Percentiles rank a stretch among this genome's conserved stretches.
Evolutionary conservation across 768 basidiomycete species (phyloP).

Genomic region (Brasilioporus rufonigricans): DNA sequence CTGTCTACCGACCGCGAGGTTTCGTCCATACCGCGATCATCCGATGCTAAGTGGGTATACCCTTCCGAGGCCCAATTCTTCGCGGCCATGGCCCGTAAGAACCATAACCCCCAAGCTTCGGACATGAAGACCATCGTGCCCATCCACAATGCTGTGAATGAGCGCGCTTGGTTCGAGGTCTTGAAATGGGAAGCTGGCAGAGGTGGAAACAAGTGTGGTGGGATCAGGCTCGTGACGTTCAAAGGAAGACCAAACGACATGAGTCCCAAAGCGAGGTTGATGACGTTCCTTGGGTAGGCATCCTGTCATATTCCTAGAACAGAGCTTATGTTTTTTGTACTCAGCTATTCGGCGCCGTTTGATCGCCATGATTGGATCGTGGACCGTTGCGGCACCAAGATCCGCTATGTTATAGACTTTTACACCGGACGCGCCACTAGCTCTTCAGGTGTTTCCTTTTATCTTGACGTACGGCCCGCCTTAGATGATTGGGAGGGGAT

Average conservation of each 20-base stretch:
- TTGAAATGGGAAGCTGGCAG: conserved; percentile 78
- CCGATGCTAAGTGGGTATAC: conserved; percentile 88
- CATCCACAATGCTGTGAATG: conserved; percentile 99
- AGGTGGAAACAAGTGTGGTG: conserved; percentile 81
- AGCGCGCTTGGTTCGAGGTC: conserved; percentile 84
- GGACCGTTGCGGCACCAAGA: conserved; percentile 84
- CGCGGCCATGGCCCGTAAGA: conserved; percentile 93
- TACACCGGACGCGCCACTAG: conserved; percentile 74
- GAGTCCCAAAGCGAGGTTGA: conserved; percentile 79
- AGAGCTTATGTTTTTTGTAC: not conserved
- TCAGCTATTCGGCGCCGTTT: conserved; percentile 90
- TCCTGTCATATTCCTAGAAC: not conserved
- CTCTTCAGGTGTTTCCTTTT: conserved; percentile 71
- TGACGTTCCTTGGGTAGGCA: conserved; percentile 81
- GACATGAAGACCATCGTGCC: conserved; percentile 97
- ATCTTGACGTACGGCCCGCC: conserved; percentile 91
- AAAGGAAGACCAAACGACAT: conserved; percentile 81
- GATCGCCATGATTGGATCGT: conserved; percentile 98
- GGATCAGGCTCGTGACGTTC: conserved; percentile 83
- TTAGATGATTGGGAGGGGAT: conserved; percentile 94
- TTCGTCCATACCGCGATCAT: conserved; percentile 81
- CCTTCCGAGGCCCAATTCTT: conserved; percentile 99
- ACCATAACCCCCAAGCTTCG: conserved; percentile 79
- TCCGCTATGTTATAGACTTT: conserved; percentile 98
- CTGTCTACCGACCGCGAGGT: conserved; percentile 75